A percentile compares a stretch with the other conserved stretches of the same genome.
Conservation (phyloP, 306 rosid species). For the Vachellia collinsii region DNA sequence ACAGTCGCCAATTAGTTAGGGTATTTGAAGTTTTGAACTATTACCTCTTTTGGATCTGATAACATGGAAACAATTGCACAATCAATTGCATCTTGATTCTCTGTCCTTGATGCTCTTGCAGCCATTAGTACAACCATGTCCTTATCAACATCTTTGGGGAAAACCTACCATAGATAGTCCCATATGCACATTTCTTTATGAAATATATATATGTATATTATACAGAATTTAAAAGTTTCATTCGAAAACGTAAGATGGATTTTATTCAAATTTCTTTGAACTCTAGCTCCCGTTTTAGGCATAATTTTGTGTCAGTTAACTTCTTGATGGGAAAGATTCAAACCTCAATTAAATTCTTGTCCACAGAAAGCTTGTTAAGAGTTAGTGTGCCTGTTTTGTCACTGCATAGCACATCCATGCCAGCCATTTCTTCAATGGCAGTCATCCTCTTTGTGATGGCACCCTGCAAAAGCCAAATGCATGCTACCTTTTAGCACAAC, state of each 20-base stretch:
- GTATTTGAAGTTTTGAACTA: constrained; percentile 30
- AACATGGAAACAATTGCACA: constrained; percentile 73
- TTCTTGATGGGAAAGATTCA: constrained; percentile 17
- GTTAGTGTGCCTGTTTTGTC: constrained; percentile 83
- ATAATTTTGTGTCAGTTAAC: neutral
- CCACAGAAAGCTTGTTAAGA: constrained; percentile 81
- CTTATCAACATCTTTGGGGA: constrained; percentile 60
- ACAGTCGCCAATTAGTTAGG: neutral
- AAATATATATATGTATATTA: neutral
- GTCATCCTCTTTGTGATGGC: constrained; percentile 88
- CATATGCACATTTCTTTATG: neutral
- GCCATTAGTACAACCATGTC: constrained; percentile 78
- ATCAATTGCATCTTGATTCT: constrained; percentile 83
- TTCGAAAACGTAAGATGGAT: neutral
- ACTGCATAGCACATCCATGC: constrained; percentile 80
- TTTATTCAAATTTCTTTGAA: neutral
- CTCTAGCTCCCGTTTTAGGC: neutral
- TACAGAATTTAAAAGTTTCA: constrained; percentile 1
- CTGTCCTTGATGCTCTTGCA: constrained; percentile 80
- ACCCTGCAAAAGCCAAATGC: constrained; percentile 53
- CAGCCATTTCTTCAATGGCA: constrained; percentile 87
- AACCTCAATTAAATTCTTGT: constrained; percentile 70
- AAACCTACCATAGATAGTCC: constrained; percentile 46
- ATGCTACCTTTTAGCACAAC: neutral
- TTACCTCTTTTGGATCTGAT: constrained; percentile 77